phyloP scores from a whole-genome alignment of 768 basidiomycete species.

The Asterophora parasitica region DNA sequence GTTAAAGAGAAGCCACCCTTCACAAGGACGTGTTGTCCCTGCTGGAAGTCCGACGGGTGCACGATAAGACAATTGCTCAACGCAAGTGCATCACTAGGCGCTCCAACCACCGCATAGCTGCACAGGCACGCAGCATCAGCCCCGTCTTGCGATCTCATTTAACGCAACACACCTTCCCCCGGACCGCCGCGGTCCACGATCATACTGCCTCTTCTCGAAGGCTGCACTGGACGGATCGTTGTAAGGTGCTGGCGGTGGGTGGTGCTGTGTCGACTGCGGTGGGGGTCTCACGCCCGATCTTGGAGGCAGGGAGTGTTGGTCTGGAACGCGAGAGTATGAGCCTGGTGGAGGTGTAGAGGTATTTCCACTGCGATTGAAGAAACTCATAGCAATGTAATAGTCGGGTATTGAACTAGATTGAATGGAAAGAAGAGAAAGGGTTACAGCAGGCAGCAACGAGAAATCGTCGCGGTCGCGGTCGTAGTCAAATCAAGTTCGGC shows the following conservation, averaged over 20 bases:
- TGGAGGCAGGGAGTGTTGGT: conserved; percentile 23
- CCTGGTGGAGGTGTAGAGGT: conserved; percentile 34
- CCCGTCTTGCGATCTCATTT: conserved; percentile 1
- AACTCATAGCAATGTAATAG: conserved; percentile 34
- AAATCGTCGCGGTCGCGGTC: not conserved
- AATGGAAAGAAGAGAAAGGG: conserved; percentile 6
- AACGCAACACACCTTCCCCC: conserved; percentile 22
- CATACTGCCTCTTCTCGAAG: conserved; percentile 47
- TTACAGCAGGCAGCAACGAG: not conserved
- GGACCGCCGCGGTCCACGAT: conserved; percentile 35
- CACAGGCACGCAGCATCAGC: conserved; percentile 1
- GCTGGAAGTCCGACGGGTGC: conserved; percentile 68
- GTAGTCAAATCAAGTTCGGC: not conserved
- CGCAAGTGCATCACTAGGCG: conserved; percentile 66
- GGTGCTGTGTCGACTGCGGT: conserved; percentile 38
- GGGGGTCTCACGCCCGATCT: conserved; percentile 31
- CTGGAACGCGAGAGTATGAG: conserved; percentile 41
- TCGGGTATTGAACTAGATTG: not conserved
- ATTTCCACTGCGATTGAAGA: conserved; percentile 39
- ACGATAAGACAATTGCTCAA: conserved; percentile 81
- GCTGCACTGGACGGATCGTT: conserved; percentile 45
- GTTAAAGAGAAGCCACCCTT: conserved; percentile 72
- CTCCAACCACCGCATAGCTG: conserved; percentile 54
- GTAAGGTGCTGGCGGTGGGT: conserved; percentile 35
- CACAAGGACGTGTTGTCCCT: conserved; percentile 70